Evolutionary conservation across 352 stramenopile genomes (phyloP).

Genomic region (Phytophthora sojae): DNA sequence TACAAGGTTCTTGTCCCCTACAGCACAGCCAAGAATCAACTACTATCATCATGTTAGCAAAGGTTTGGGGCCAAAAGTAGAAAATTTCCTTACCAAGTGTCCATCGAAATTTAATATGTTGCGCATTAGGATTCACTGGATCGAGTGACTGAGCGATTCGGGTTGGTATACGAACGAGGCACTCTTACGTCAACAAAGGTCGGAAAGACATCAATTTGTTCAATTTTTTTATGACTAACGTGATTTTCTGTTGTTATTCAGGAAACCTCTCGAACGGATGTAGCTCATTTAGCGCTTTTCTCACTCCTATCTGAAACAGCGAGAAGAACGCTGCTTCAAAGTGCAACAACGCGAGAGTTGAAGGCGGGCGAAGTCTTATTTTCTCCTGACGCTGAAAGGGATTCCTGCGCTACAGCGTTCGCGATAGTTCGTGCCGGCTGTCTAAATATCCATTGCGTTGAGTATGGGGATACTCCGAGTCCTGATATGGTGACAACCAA

Average conservation of each 20-base stretch:
- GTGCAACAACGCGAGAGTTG: conserved; percentile 29
- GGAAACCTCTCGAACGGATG: conserved; percentile 43
- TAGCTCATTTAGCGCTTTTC: conserved; percentile 51
- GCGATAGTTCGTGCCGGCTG: conserved; percentile 48
- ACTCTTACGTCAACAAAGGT: conserved; percentile 27
- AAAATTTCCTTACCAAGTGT: no score
- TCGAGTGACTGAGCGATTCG: conserved; percentile 35
- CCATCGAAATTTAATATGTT: neutral
- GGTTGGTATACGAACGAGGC: conserved; percentile 39
- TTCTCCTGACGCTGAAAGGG: conserved; percentile 1
- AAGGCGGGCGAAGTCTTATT: conserved; percentile 31
- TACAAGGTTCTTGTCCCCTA: neutral
- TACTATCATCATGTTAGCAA: conserved; percentile 32
- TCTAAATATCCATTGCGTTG: conserved; percentile 60
- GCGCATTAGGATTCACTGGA: conserved; percentile 35
- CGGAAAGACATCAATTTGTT: neutral
- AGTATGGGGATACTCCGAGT: neutral
- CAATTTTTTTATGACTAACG: neutral
- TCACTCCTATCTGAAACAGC: conserved; percentile 48
- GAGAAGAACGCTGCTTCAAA: conserved; percentile 39
- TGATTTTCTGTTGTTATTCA: conserved; percentile 7
- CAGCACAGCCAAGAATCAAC: conserved; percentile 39
- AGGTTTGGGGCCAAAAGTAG: conserved; percentile 10
- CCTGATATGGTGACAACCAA: neutral
- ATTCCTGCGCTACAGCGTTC: conserved; percentile 29